Evolutionary conservation across 768 basidiomycete genomes (phyloP).

Genomic region (Cantharellus anzutake): DNA sequence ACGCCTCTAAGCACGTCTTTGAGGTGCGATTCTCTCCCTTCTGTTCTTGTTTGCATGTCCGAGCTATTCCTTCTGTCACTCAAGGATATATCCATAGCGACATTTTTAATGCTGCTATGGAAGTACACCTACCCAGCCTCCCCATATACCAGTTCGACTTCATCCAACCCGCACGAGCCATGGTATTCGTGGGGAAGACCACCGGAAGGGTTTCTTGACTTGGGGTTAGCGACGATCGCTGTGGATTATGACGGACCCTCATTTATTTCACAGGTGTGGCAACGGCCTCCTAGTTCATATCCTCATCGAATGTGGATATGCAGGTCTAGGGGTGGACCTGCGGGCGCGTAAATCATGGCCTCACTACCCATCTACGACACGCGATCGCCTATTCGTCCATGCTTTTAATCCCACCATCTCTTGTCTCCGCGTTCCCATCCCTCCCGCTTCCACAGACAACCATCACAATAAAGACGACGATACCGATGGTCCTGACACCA

Average conservation of each 20-base stretch:
- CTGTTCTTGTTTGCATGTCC: background rate
- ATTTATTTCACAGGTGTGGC: conserved; percentile 41
- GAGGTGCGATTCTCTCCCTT: conserved; percentile 30
- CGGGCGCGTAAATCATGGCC: conserved; percentile 73
- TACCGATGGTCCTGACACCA: background rate
- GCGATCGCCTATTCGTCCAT: conserved; percentile 38
- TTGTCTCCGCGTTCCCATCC: background rate
- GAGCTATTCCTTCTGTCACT: conserved; percentile 8
- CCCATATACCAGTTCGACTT: conserved; percentile 4
- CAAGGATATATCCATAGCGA: conserved; percentile 88
- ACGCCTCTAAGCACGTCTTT: conserved; percentile 79
- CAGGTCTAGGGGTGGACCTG: conserved; percentile 70
- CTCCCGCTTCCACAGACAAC: conserved; percentile 20
- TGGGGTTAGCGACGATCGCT: conserved; percentile 33
- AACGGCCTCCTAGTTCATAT: conserved; percentile 89
- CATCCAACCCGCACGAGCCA: conserved; percentile 18
- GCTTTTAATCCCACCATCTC: conserved; percentile 41
- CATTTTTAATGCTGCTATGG: conserved; percentile 86
- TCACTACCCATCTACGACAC: conserved; percentile 49
- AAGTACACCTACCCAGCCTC: conserved; percentile 37
- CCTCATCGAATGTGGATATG: conserved; percentile 63
- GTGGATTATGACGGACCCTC: background rate
- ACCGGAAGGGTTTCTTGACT: conserved; percentile 69
- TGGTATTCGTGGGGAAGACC: conserved; percentile 68
- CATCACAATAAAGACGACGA: conserved; percentile 43